Percentiles rank a stretch among this genome's conserved stretches.
phyloP scores from a whole-genome alignment of 305 asterid genomes.

The Fraxinus nigra region DNA sequence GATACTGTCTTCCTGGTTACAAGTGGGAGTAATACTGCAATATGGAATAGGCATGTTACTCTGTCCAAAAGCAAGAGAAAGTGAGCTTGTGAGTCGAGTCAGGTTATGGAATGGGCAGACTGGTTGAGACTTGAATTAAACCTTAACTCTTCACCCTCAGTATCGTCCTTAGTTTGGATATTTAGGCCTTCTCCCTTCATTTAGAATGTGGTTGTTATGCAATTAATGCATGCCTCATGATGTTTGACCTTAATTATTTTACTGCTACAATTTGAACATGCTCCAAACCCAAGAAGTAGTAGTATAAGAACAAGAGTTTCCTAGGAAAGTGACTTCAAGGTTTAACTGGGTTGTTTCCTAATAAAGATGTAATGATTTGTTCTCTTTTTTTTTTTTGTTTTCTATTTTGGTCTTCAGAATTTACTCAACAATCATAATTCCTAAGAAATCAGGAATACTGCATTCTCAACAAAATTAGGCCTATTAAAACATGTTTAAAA shows the following conservation, averaged over 20 bases:
- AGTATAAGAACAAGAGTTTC: background rate
- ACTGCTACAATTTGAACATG: background rate
- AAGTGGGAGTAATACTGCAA: background rate
- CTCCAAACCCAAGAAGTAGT: background rate
- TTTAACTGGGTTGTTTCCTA: background rate
- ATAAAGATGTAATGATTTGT: background rate
- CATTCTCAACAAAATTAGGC: background rate
- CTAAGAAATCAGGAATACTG: background rate
- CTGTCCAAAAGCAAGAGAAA: background rate
- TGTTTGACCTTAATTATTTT: background rate
- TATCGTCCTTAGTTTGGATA: background rate
- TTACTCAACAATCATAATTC: background rate
- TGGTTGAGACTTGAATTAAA: background rate
- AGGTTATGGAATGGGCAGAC: background rate
- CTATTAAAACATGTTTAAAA: background rate
- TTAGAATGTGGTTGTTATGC: background rate
- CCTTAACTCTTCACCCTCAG: background rate
- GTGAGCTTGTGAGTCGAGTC: background rate
- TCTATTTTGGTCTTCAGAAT: background rate
- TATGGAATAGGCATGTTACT: background rate
- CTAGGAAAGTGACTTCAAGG: background rate
- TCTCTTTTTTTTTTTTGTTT: background rate
- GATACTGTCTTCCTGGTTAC: background rate
- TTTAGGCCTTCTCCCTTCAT: background rate
- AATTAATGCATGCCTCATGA: background rate